These are phyloP conservation scores for Gillenia trifoliata DNA, from an alignment of 306 rosid genomes.

Conservation along the genomic window DNA sequence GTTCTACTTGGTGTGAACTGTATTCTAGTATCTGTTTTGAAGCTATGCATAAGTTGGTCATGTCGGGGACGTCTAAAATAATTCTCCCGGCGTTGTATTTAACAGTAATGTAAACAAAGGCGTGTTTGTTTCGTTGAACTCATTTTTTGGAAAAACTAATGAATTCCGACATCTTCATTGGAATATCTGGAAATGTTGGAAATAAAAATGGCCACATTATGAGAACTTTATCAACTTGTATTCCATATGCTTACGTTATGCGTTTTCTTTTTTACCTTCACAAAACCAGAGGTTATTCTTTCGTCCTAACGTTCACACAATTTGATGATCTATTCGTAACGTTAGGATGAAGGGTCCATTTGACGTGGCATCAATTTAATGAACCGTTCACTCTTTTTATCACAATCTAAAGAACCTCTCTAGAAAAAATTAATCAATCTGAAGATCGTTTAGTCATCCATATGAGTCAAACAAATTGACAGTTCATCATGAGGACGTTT, in stretches of 20 bases:
- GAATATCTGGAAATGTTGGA: neutral
- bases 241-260: neutral
- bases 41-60: constrained; percentile 4
- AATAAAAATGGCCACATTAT: neutral
- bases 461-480: neutral
- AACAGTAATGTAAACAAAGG: neutral
- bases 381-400: no score
- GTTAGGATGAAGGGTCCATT: neutral
- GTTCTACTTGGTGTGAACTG: constrained; percentile 22
- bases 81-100: neutral
- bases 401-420: neutral
- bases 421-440: neutral
- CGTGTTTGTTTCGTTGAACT: neutral
- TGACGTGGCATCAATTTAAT: no score
- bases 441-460: neutral
- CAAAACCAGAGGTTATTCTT: neutral
- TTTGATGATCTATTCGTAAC: neutral
- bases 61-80: neutral
- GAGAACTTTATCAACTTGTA: no score
- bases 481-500: neutral
- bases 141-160: neutral
- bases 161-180: neutral
- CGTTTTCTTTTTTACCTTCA: neutral
- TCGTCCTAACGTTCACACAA: neutral
- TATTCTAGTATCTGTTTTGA: constrained; percentile 15